Evolutionary conservation across 2,329 filamentous ascomycete genomes (phyloP).

Genomic region (Sporothrix dimorphospora): DNA sequence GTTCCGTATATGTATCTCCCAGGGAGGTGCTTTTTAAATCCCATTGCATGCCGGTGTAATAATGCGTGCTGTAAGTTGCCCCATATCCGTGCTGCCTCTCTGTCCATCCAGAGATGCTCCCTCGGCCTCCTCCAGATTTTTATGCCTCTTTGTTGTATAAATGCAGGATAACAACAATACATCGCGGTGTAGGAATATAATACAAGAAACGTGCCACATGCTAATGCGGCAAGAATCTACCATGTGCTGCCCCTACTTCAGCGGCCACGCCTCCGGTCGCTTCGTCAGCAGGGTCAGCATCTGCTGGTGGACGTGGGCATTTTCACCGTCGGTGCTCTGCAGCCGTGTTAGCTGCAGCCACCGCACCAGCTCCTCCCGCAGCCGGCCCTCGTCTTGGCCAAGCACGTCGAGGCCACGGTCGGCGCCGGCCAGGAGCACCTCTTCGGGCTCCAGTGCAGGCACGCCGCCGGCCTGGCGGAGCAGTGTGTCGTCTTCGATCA

Average conservation of each 20-base stretch:
- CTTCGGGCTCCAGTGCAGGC: conserved; percentile 59
- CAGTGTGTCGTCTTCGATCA: conserved; percentile 72
- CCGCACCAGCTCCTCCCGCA: conserved; percentile 51
- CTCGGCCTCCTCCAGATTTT: background rate
- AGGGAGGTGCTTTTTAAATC: background rate
- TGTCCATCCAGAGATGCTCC: background rate
- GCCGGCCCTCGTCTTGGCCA: conserved; percentile 55
- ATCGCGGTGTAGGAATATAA: background rate
- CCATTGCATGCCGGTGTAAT: background rate
- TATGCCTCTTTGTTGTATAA: background rate
- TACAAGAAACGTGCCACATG: background rate
- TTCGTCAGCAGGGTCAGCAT: conserved; percentile 30
- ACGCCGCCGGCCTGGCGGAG: conserved; percentile 67
- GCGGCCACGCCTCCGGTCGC: conserved; percentile 33
- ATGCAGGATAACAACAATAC: background rate
- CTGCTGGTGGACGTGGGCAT: background rate
- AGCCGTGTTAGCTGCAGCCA: conserved; percentile 54
- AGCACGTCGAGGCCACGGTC: conserved; percentile 67
- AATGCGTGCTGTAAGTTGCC: background rate
- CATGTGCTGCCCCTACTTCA: background rate
- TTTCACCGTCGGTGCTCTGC: conserved; percentile 35
- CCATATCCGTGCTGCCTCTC: background rate
- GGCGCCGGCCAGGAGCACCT: conserved; percentile 70
- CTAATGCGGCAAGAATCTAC: background rate
- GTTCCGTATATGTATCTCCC: background rate